Base-by-base conservation (phyloP, 2,329 filamentous ascomycete genomes). In the Neofusicoccum kwambonambiense region DNA sequence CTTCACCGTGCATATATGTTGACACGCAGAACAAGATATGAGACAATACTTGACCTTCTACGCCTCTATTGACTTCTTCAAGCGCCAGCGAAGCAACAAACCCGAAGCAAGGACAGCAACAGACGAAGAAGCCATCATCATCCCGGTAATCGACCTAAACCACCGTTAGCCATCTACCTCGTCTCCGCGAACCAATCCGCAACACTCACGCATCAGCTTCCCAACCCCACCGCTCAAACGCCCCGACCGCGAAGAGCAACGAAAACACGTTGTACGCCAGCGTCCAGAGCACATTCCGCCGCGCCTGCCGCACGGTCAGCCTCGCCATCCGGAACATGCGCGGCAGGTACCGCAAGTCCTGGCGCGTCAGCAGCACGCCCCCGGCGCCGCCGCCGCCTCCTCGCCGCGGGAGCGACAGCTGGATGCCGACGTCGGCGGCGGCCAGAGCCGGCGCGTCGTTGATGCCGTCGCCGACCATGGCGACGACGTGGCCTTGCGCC, bases 391-490 rank as follows among this genome's bases (percentile, higher is more conserved):
- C 27, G 27, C 27, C 27, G 27, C 27, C 7, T 3, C 22, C 49
- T 35, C 3, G 47, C 11, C 47, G 47, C 3, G 47, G 47, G 22
- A 51, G 47, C 0, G 47, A 31, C 3, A 51, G 47, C 47, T 51
- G 47, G 66, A 96, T 94, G 64, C 90, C 91, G 1, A 95, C 87
- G 69, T 96, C 92, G 15, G 92, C 91, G 0, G 88, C 87, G 1
- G 90, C 87, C 3, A 96, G 84, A 2, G 92, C 91, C 0, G 92
- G 91, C 0, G 91, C 90, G 72, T 96, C 92, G 70, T 96, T 96
- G 69, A 94, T 91, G 15, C 92, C 92, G 69, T 96, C 92, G 41
- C 92, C 92, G 1, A 93, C 90, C 49, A 51, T 51, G 15, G 27
- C 49, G 12, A 51, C 49, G 31, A 8, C n/a, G 15, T 51, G 22